Evolutionary conservation across 2,329 filamentous ascomycete species (phyloP).

Genomic region (Hypocrella siamensis): DNA sequence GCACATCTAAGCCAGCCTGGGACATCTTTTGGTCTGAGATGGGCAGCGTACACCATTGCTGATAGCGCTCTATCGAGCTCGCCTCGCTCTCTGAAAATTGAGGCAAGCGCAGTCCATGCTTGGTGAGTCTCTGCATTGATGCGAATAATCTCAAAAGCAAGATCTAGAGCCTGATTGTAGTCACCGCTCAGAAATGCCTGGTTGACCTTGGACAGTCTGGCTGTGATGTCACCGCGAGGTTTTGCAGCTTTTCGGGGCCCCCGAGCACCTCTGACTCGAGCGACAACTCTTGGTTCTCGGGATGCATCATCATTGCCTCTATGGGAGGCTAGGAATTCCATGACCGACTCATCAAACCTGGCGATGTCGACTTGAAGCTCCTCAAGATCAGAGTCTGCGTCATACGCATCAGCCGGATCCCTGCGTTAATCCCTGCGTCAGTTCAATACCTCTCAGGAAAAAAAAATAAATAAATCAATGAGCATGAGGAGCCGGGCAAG

Average conservation of each 20-base stretch:
- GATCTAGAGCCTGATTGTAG: slow-evolving; percentile 41
- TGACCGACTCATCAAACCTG: slow-evolving; percentile 25
- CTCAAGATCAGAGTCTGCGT: slow-evolving; percentile 28
- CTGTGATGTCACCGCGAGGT: slow-evolving; percentile 56
- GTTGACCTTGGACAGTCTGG: slow-evolving; percentile 49
- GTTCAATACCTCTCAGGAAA: not conserved
- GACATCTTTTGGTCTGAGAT: slow-evolving; percentile 45
- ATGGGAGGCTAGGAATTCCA: slow-evolving; percentile 23
- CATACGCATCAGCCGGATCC: slow-evolving; percentile 15
- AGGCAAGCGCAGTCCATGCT: slow-evolving; percentile 47
- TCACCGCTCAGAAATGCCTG: slow-evolving; percentile 48
- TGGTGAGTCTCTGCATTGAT: slow-evolving; percentile 53
- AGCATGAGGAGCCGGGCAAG: too few species aligned
- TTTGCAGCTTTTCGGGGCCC: slow-evolving; percentile 47
- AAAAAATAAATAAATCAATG: not conserved
- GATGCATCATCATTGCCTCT: slow-evolving; percentile 11
- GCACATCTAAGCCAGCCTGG: slow-evolving; percentile 44
- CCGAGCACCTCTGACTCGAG: slow-evolving; percentile 15
- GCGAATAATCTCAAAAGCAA: slow-evolving; percentile 47
- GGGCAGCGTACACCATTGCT: slow-evolving; percentile 45
- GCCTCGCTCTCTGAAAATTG: slow-evolving; percentile 45
- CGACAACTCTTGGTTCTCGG: slow-evolving; percentile 7
- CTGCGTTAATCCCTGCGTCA: slow-evolving; percentile 1
- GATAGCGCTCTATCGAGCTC: slow-evolving; percentile 40
- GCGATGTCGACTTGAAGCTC: slow-evolving; percentile 27